A percentile compares a stretch with the other conserved stretches of the same genome.
Evolutionary conservation across 2,329 filamentous ascomycete genomes (phyloP).

Genomic region (Fusarium graminum): DNA sequence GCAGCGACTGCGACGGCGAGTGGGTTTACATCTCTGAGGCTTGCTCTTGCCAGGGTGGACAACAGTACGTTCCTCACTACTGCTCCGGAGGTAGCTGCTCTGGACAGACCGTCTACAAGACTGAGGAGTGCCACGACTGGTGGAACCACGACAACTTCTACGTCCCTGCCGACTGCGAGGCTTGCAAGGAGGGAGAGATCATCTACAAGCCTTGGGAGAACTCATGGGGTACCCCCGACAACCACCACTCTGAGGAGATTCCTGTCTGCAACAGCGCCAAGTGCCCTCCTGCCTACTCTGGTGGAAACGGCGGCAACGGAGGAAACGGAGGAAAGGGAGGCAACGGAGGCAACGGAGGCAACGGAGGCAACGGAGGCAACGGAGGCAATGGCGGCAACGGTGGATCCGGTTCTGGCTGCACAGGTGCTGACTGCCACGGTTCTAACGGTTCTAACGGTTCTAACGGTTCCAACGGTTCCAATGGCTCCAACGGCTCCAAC

Average conservation of each 20-base stretch:
- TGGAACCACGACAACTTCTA: constrained; percentile 32
- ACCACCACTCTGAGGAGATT: constrained; percentile 7
- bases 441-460: no score
- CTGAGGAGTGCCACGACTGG: constrained; percentile 38
- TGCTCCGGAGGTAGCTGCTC: constrained; percentile 36
- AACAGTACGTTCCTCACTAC: constrained; percentile 38
- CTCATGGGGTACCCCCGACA: constrained; percentile 20
- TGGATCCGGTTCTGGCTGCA: no score
- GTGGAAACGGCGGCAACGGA: background rate
- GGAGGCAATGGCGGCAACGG: no score
- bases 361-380: background rate
- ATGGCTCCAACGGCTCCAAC: no score
- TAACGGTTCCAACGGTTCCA: no score
- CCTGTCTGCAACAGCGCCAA: constrained; percentile 13
- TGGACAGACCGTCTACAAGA: constrained; percentile 44
- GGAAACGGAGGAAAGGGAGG: accelerated
- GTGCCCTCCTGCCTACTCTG: constrained; percentile 16
- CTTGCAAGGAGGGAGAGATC: constrained; percentile 30
- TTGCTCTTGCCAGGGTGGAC: constrained; percentile 41
- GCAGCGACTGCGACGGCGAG: constrained; percentile 37
- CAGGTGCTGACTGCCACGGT: no score
- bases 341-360: accelerated
- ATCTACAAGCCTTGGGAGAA: constrained; percentile 47
- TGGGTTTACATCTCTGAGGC: constrained; percentile 37
- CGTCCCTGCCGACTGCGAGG: constrained; percentile 28